Evolutionary conservation across 2,329 filamentous ascomycete species (phyloP), one percentile per base, ranked within the genome.

Genomic region (Nigrograna mackinnonii): DNA sequence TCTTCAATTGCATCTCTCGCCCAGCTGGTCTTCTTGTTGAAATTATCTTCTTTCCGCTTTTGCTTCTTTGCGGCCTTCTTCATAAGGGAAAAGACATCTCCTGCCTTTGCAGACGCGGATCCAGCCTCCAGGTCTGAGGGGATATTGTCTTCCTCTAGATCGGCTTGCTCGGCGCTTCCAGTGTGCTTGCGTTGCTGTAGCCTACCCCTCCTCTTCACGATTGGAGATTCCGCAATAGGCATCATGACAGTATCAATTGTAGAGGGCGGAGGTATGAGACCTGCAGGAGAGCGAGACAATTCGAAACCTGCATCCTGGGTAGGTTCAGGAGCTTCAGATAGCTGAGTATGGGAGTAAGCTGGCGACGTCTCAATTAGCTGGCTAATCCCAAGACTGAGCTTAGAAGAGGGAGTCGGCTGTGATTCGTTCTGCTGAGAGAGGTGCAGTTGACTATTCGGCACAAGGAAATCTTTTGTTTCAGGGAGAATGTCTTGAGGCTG

Each of bases 1-100:
- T 96, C 94, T 52, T 97, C 83, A 26, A 99, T 79, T 79, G 96
- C 57, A 18, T 86, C 85, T 59, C 85, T 91, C 1, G 91, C 92
- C 62, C 88, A 85, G 71, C 89, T 95, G 66, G 87, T 91, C 69
- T 90, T 91, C 68, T 86, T 89, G 70, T 96, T 81, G 56, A 91
- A 95, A 5, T 73, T 71, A 38, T 78, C 75, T 3, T 54, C 45
- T 3, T 50, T 58, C 24, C 53, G 57, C 55, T 81, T 80, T 20
- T 36, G 11, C 56, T 80, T 79, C 58, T 73, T 78, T 5, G 81
- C 79, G 3, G 79, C 84, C 59, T 85, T 85, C 54, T 82, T 82
- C 81, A 96, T 83, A 24, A 85, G 68, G 41, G 80, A 76, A 63
- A 94, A 95, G 0, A 85, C 87, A 50, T 77, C 19, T 7, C 6